Evolutionary conservation across 441 rosid species (phyloP).

Genomic region (Corymbia calophylla): DNA sequence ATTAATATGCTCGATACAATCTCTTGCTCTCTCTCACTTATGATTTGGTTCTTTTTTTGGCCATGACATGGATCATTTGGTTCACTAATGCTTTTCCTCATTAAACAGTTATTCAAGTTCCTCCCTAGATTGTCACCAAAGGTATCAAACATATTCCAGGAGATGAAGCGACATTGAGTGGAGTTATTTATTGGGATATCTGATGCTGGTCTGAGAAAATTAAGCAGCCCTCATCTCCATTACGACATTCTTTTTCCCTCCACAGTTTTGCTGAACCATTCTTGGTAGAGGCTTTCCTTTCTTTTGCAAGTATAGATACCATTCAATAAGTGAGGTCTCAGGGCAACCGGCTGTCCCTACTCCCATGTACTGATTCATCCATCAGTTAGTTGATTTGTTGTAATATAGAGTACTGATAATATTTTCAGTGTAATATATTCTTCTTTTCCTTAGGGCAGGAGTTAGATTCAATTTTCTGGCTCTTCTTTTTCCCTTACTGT

Average conservation of each 20-base stretch:
- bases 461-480: background rate
- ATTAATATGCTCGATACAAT: background rate
- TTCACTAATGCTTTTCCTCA: background rate
- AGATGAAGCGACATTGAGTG: constrained; percentile 66
- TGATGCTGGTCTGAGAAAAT: background rate
- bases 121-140: constrained; percentile 71
- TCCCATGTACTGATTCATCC: background rate
- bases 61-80: background rate
- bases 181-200: background rate
- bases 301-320: background rate
- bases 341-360: background rate
- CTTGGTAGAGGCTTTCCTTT: background rate
- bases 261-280: background rate
- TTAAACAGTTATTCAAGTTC: constrained; percentile 64
- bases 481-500: background rate
- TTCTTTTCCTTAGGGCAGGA: background rate
- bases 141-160: constrained; percentile 66
- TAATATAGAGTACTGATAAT: background rate
- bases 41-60: background rate
- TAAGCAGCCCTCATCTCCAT: background rate
- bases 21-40: background rate
- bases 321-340: background rate
- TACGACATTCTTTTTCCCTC: background rate
- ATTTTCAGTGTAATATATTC: background rate
- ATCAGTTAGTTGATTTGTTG: background rate